Conservation (phyloP, 257 asterid species). For the Solanum virginianum region DNA sequence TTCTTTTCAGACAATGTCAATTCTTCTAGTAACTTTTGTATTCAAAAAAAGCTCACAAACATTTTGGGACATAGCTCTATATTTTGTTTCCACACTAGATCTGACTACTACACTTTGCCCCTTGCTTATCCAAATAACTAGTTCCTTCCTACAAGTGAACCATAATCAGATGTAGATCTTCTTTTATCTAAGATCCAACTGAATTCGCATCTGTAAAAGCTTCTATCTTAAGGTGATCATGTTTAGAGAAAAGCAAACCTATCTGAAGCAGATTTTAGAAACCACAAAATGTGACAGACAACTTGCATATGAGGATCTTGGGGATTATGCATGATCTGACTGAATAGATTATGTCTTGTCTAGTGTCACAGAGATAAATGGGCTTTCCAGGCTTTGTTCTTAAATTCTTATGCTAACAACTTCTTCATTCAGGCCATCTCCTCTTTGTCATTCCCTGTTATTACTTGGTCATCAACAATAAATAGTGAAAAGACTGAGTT, state of each 20-base stretch:
- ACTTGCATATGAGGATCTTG: neutral
- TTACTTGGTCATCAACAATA: neutral
- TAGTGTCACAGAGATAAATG: neutral
- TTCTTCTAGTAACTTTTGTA: neutral
- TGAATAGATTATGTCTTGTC: neutral
- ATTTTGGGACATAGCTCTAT: neutral
- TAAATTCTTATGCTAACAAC: neutral
- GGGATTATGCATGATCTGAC: neutral
- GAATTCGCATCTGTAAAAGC: neutral
- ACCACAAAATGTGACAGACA: neutral
- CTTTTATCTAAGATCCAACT: neutral
- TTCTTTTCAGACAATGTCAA: neutral
- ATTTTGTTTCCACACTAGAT: neutral
- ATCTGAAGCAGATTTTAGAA: neutral
- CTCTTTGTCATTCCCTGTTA: neutral
- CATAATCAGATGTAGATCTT: neutral
- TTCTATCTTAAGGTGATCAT: neutral
- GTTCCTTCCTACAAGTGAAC: neutral
- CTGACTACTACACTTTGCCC: neutral
- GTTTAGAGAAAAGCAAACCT: neutral
- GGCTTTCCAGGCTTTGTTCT: neutral
- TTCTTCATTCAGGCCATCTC: neutral
- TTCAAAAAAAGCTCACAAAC: neutral
- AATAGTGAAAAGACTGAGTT: neutral
- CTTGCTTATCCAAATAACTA: neutral